Percentiles rank a stretch among this genome's conserved stretches.
phyloP scores from a whole-genome alignment of 2,329 filamentous ascomycete species.

The Emericellopsis atlantica region DNA sequence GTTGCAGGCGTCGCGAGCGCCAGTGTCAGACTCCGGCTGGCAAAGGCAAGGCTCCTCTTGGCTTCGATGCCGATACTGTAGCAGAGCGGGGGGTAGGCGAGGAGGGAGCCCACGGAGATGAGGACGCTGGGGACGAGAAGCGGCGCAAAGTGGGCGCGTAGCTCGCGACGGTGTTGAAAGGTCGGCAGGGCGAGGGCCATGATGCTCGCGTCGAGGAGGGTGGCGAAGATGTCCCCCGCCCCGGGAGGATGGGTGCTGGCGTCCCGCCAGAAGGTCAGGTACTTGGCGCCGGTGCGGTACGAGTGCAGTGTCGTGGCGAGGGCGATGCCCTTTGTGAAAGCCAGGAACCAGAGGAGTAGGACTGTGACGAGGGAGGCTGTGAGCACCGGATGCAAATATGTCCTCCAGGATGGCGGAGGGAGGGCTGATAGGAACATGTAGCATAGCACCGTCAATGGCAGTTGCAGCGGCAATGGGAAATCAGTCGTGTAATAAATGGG shows the following conservation, averaged over 20 bases:
- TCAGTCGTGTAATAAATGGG: slow-evolving; percentile 39
- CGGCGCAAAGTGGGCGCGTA: slow-evolving; percentile 36
- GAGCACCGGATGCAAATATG: slow-evolving; percentile 45
- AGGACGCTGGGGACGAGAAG: slow-evolving; percentile 40
- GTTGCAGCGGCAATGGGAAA: slow-evolving; percentile 37
- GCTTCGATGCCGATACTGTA: slow-evolving; percentile 38
- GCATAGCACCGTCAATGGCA: slow-evolving; percentile 33
- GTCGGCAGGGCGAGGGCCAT: slow-evolving; percentile 47
- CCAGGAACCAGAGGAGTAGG: slow-evolving; percentile 39
- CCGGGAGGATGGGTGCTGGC: slow-evolving; percentile 24
- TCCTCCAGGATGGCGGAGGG: slow-evolving; percentile 29
- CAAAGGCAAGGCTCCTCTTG: slow-evolving; percentile 38
- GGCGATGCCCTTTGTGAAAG: slow-evolving; percentile 25
- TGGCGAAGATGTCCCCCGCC: slow-evolving; percentile 43
- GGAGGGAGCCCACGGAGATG: slow-evolving; percentile 38
- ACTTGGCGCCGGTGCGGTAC: slow-evolving; percentile 40
- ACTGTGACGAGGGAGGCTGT: slow-evolving; percentile 40
- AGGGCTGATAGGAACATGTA: slow-evolving; percentile 37
- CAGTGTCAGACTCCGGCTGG: slow-evolving; percentile 42
- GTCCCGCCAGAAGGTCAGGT: slow-evolving; percentile 35
- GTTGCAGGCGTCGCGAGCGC: slow-evolving; percentile 46
- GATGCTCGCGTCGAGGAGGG: slow-evolving; percentile 43
- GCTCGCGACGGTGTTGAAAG: slow-evolving; percentile 45
- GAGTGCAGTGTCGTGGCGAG: slow-evolving; percentile 26
- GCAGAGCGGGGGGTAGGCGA: slow-evolving; percentile 44